phyloP scores from a whole-genome alignment of 495 filamentous ascomycete species.

The Lentithecium fluviatile region DNA sequence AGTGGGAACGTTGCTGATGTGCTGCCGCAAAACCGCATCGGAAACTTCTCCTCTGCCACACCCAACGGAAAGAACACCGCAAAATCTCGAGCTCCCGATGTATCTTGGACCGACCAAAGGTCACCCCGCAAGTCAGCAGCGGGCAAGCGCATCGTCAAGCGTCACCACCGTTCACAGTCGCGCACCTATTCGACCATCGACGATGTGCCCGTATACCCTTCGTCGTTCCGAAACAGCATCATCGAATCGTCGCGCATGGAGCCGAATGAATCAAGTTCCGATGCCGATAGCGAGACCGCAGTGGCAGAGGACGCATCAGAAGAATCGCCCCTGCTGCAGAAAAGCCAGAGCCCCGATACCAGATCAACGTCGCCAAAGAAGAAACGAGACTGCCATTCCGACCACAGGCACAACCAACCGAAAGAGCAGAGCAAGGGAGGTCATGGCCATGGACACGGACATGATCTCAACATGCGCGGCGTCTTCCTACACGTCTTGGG shows the following conservation, averaged over 20 bases:
- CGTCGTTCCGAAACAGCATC: slow-evolving; percentile 85
- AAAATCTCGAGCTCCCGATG: slow-evolving; percentile 33
- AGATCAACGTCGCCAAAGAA: slow-evolving; percentile 37
- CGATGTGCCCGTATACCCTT: slow-evolving; percentile 83
- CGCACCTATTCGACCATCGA: slow-evolving; percentile 41
- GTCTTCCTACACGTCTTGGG: slow-evolving; percentile 96
- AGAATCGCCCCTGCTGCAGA: slow-evolving; percentile 35
- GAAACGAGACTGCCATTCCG: slow-evolving; percentile 49
- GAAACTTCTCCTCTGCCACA: slow-evolving; percentile 25
- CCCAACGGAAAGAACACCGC: slow-evolving; percentile 5
- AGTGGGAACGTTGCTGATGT: slow-evolving; percentile 52
- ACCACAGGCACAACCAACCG: slow-evolving; percentile 81
- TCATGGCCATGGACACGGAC: slow-evolving; percentile 72
- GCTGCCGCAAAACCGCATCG: slow-evolving; percentile 42
- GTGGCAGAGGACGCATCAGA: slow-evolving; percentile 47
- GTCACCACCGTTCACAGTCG: slow-evolving; percentile 41
- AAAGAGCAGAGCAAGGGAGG: slow-evolving; percentile 58
- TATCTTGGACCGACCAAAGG: slow-evolving; percentile 35
- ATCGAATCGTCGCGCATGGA: slow-evolving; percentile 69
- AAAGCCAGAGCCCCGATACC: slow-evolving; percentile 13
- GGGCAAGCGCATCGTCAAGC: slow-evolving; percentile 23
- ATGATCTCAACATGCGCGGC: slow-evolving; percentile 97
- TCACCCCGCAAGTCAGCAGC: slow-evolving; percentile 11
- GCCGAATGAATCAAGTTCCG: slow-evolving; percentile 51
- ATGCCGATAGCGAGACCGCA: slow-evolving; percentile 52